Evolutionary conservation across 306 rosid genomes (phyloP), one percentile per base, ranked within the genome.

Genomic region (Cicer yamashitae): DNA sequence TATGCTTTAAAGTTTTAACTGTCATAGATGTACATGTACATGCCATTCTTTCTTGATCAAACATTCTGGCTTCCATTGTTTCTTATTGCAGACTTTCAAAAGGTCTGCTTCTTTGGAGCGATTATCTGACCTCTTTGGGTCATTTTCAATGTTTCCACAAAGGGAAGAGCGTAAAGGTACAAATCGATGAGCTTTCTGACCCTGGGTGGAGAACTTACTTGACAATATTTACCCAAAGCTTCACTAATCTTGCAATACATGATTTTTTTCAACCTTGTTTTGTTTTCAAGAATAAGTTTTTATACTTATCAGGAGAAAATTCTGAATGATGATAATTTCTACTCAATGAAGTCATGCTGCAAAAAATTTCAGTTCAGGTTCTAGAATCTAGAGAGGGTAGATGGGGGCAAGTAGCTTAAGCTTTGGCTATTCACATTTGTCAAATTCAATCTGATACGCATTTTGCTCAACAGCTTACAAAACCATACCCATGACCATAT

Each of bases 61-160:
- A 62, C 44, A 30, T 64, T 57, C 8, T 25, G 17, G 71, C 65
- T 74, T 62, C 30, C 71, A 46, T 1, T 12, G 71, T 67, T 17
- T 78, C 57, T 76, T 22, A 67, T 83, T 77, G 57, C 69, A 94
- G 97, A n/a, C 70, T 76, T 84, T 90, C 80, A 87, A 65, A 85
- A 92, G 97, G 84, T 94, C 97, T 7, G 57, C 86, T 80, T 94
- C 90, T 46, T 77, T 91, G 73, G 93, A 89, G 75, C 87, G 91
- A 59, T 44, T 92, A 76, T 89, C 96, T 46, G 85, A 84, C 72
- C 78, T 94, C 40, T 85, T 91, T 77, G 97, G 96, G 54, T 90
- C 97, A 59, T 86, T 94, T 80, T 82, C 94, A 41, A 67, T 88
- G 47, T 88, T 91, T 76, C 87, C 86, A 45, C 91, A 25, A 10